Percentiles rank a stretch among this genome's conserved stretches.
Evolutionary conservation across 2,329 filamentous ascomycete genomes (phyloP).

Genomic region (Ophiocordyceps unilateralis): DNA sequence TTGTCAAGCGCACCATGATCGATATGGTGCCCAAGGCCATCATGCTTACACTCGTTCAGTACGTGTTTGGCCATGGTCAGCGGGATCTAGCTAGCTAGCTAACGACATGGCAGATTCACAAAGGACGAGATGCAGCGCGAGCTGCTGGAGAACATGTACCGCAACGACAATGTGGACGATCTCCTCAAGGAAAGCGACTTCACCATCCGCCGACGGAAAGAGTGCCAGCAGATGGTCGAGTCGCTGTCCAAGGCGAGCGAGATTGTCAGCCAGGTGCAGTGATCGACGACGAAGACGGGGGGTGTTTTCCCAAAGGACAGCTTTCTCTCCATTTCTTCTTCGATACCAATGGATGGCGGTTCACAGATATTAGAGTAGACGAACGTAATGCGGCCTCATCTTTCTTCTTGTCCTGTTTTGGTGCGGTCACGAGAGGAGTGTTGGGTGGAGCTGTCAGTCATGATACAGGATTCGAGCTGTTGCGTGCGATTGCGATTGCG

Average conservation of each 20-base stretch:
- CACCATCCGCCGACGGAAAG: conserved; percentile 84
- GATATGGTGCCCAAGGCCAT: conserved; percentile 99
- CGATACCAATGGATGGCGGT: conserved; percentile 18
- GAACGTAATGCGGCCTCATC: conserved; percentile 8
- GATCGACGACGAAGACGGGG: conserved; percentile 8
- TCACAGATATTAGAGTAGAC: conserved; percentile 17
- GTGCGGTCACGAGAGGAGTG: neutral
- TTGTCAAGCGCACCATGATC: conserved; percentile 95
- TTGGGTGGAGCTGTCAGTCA: neutral
- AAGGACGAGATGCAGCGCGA: conserved; percentile 99
- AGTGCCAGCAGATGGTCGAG: conserved; percentile 99
- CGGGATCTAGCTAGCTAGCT: conserved; percentile 8
- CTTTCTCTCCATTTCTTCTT: conserved; percentile 10
- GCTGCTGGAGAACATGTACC: conserved; percentile 94
- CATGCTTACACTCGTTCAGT: conserved; percentile 94
- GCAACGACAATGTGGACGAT: conserved; percentile 75
- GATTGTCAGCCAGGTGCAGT: conserved; percentile 75
- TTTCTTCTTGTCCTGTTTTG: neutral
- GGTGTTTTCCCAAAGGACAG: neutral
- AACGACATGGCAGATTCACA: conserved; percentile 46
- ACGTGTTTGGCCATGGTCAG: conserved; percentile 18
- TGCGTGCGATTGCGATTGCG: too few species aligned
- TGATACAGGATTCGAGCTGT: neutral
- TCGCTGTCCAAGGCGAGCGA: conserved; percentile 77
- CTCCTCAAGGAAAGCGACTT: conserved; percentile 97